phyloP scores from a whole-genome alignment of 129 eudicot genomes.

The Chrysanthemum lavandulifolium region DNA sequence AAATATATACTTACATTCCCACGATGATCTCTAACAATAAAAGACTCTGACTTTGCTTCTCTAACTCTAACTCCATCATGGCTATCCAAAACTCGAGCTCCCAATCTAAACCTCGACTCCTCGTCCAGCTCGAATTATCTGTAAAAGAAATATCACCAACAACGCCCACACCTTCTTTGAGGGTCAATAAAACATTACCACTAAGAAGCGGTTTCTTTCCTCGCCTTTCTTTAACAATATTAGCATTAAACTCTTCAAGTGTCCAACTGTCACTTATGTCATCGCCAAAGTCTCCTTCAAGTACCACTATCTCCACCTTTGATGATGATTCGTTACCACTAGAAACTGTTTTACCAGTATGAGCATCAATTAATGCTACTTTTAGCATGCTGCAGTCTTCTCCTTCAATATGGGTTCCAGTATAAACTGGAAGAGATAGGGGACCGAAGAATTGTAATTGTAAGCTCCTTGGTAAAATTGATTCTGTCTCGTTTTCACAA shows the following conservation, averaged over 20 bases:
- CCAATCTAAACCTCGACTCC: slow-evolving; percentile 93
- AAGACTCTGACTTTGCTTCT: slow-evolving; percentile 86
- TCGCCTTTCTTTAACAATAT: slow-evolving; percentile 70
- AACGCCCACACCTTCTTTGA: slow-evolving; percentile 66
- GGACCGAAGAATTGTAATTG: slow-evolving; percentile 54
- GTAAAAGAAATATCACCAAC: slow-evolving; percentile 76
- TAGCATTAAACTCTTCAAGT: slow-evolving; percentile 62
- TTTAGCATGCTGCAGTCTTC: slow-evolving; percentile 60
- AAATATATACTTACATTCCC: slow-evolving; percentile 77
- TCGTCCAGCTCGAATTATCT: slow-evolving; percentile 98
- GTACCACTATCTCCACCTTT: slow-evolving; percentile 86
- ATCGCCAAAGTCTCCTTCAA: slow-evolving; percentile 91
- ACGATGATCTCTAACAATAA: slow-evolving; percentile 92
- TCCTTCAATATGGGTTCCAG: slow-evolving; percentile 94
- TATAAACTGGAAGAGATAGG: slow-evolving; percentile 84
- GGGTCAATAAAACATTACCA: slow-evolving; percentile 58
- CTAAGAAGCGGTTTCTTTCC: slow-evolving; percentile 85
- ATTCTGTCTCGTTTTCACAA: slow-evolving; percentile 47
- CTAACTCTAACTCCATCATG: slow-evolving; percentile 60
- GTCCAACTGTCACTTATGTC: slow-evolving; percentile 63
- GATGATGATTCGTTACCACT: slow-evolving; percentile 59
- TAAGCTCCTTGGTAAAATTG: slow-evolving; percentile 56
- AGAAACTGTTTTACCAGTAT: slow-evolving; percentile 56
- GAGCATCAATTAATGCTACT: slow-evolving; percentile 63
- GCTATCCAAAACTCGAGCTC: slow-evolving; percentile 69